Percentiles rank a stretch among this genome's conserved stretches.
Evolutionary conservation across 202 grass and related monocot species (phyloP).

Genomic region (Panicum hallii): DNA sequence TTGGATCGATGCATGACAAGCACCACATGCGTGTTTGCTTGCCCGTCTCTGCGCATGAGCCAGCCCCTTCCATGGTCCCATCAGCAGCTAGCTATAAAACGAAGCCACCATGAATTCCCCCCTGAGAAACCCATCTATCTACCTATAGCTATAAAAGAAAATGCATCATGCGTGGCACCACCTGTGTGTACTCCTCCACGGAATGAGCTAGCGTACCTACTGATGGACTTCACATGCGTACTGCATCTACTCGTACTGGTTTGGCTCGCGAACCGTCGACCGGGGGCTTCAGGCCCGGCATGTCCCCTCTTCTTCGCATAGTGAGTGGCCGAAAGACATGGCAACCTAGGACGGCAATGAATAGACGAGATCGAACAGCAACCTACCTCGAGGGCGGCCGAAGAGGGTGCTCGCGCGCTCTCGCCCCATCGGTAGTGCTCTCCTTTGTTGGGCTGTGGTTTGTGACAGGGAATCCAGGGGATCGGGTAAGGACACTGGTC

Average conservation of each 20-base stretch:
- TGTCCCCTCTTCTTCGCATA: conserved; percentile 12
- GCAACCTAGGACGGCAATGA: conserved; percentile 11
- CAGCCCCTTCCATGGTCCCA: not conserved
- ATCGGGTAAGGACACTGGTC: not conserved
- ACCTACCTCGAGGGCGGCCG: not conserved
- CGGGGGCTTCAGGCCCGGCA: conserved; percentile 3
- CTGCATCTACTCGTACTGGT: not conserved
- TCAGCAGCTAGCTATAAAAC: not conserved
- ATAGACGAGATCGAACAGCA: not conserved
- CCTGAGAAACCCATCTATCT: not conserved
- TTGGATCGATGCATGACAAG: not conserved
- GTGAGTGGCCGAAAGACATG: conserved; percentile 2
- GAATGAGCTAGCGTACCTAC: not conserved
- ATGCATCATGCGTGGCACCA: not conserved
- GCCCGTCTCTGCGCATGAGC: not conserved
- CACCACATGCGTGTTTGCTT: not conserved
- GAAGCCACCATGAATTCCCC: not conserved
- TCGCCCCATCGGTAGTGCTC: conserved; percentile 17
- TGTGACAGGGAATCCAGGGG: not conserved
- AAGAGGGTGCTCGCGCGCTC: not conserved
- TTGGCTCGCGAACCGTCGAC: conserved; percentile 19
- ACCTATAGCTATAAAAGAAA: not conserved
- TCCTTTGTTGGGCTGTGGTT: not conserved
- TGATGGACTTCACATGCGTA: not conserved
- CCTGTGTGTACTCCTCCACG: not conserved